Evolutionary conservation across 306 rosid species (phyloP), one percentile per base, ranked within the genome.

Genomic region (Gastrolobium bilobum): DNA sequence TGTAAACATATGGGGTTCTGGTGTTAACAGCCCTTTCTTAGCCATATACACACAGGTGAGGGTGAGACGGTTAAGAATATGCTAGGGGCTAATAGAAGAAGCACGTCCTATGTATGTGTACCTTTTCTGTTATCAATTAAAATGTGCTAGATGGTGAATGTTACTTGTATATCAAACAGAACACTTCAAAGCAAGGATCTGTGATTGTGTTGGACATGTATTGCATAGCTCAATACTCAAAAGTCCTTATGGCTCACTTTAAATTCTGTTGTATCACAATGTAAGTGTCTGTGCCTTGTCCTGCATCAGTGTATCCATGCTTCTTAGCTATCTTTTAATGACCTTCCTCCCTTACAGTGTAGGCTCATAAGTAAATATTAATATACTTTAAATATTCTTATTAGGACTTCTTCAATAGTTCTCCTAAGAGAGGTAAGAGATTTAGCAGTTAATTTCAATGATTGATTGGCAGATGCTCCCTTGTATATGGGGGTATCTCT

Each of bases 401-500:
- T 81, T 65, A 79, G 82, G 72, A 77, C 69, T 83, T 56, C 67
- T 69, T 53, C 38, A 47, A 56, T 73, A 31, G 82, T 76, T 77
- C 47, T 72, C 10, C 59, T 50, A 69, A 61, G 71, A 61, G 56
- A 4, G 84, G 78, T 86, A 84, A 88, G 88, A 84, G 84, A 86
- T 91, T 93, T 91, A 86, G 91, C 90, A 80, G 88, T 90, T 89
- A 89, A 81, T 84, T 89, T 85, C 95, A 74, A 85, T 85, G 90
- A 92, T 90, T 94, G 96, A 94, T 92, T 90, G 94, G 96, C 93
- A 94, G 97, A 91, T 88, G 96, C 90, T 90, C 96, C 97, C 87
- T 86, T 77, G 30, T 84, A 75, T 83, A 75, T 85, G 86, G 96
- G 98, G 90, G 92, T 90, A 90, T 94, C 89, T 89, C 90, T 94